These are phyloP conservation scores for Aspergillus hiratsukae DNA, from an alignment of 2,329 filamentous ascomycete genomes.

Conservation along the genomic window DNA sequence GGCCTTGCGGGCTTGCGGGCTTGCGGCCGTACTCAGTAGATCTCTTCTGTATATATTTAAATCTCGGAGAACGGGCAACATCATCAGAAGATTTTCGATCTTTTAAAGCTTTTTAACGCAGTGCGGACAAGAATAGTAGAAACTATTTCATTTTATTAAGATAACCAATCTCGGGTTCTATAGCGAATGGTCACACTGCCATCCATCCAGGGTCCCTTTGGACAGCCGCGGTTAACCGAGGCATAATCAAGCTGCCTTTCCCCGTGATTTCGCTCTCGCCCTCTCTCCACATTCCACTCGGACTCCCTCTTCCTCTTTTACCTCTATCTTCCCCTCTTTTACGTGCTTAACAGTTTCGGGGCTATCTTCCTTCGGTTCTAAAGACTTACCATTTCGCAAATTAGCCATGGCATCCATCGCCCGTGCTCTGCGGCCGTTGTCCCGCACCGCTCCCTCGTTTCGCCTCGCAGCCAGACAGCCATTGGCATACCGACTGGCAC, in stretches of 20 bases:
- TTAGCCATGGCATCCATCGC: constrained; percentile 46
- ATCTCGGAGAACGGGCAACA: background rate
- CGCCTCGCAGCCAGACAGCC: constrained; percentile 37
- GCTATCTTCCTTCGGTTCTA: background rate
- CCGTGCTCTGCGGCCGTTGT: constrained; percentile 44
- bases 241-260: background rate
- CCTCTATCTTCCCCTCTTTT: background rate
- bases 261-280: constrained; percentile 5
- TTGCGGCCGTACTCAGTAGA: background rate
- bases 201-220: background rate
- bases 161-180: background rate
- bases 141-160: background rate
- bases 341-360: background rate
- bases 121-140: background rate
- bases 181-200: background rate
- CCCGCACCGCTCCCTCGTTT: constrained; percentile 35
- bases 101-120: background rate
- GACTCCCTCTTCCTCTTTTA: background rate
- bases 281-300: background rate
- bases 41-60: too few species aligned
- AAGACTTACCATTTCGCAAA: background rate
- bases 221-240: constrained; percentile 9
- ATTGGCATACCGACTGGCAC: constrained; percentile 35
- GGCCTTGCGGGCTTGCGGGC: too few species aligned
- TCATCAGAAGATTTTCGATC: background rate